A percentile compares a stretch with the other conserved stretches of the same genome.
Evolutionary conservation across 768 basidiomycete genomes (phyloP).

Genomic region (Suillus americanus): DNA sequence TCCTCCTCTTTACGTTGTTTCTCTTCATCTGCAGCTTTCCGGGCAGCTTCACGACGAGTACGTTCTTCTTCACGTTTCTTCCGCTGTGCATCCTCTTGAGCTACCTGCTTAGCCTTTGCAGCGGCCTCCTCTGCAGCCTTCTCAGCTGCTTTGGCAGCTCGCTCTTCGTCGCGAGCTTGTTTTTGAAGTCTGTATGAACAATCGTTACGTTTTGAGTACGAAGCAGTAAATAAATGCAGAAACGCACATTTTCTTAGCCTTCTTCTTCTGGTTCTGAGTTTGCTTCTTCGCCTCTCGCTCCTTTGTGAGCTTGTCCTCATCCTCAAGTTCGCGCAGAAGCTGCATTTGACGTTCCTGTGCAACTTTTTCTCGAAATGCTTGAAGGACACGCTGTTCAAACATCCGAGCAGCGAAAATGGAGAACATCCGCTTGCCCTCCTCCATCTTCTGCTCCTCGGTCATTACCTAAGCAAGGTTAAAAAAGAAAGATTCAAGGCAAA

Average conservation of each 20-base stretch:
- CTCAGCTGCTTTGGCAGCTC: constrained; percentile 78
- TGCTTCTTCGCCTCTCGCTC: constrained; percentile 92
- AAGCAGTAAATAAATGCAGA: constrained; percentile 19
- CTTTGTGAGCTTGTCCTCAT: constrained; percentile 84
- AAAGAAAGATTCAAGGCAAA: constrained; percentile 9
- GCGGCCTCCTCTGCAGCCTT: constrained; percentile 86
- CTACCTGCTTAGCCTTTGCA: constrained; percentile 69
- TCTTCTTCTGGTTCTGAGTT: constrained; percentile 97
- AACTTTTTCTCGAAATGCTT: constrained; percentile 95
- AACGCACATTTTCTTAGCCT: constrained; percentile 92
- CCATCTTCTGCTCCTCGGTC: constrained; percentile 98
- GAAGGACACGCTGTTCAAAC: constrained; percentile 98
- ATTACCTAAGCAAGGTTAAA: constrained; percentile 48
- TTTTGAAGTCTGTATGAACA: constrained; percentile 73
- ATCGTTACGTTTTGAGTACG: constrained; percentile 2
- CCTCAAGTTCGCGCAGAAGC: constrained; percentile 90
- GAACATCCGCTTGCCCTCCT: constrained; percentile 99
- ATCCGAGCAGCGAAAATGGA: constrained; percentile 98
- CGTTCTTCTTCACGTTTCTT: constrained; percentile 88
- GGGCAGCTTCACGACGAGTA: constrained; percentile 69
- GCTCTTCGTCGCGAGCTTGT: constrained; percentile 89
- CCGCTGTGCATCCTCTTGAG: constrained; percentile 76
- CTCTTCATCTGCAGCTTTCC: constrained; percentile 82
- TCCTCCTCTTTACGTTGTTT: constrained; percentile 83
- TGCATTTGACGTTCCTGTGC: constrained; percentile 95